Evolutionary conservation across 768 basidiomycete species (phyloP).

Genomic region (Tricholoma matsutake): DNA sequence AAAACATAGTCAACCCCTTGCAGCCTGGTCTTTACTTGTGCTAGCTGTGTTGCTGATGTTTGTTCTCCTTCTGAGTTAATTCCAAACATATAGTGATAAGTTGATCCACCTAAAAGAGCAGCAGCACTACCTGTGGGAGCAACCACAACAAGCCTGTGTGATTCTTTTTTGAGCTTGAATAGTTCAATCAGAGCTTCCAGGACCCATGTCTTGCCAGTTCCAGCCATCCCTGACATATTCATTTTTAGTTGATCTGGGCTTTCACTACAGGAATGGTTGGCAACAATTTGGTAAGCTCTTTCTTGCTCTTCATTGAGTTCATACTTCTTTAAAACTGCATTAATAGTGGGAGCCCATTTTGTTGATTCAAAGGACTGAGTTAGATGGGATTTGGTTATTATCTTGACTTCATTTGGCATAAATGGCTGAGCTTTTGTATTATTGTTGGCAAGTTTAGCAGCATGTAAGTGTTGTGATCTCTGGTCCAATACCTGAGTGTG

Average conservation of each 20-base stretch:
- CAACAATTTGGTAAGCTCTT: slow-evolving; percentile 17
- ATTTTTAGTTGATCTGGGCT: slow-evolving; percentile 20
- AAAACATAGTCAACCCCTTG: slow-evolving; percentile 29
- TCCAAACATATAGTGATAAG: slow-evolving; percentile 20
- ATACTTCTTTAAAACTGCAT: no score
- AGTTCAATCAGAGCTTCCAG: no score
- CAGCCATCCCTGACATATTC: slow-evolving; percentile 16
- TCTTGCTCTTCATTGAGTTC: background rate
- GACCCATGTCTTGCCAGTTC: no score
- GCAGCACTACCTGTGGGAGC: slow-evolving; percentile 28
- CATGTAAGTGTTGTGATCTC: no score
- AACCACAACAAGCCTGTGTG: background rate
- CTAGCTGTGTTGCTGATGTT: no score
- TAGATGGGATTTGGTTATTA: background rate
- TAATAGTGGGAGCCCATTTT: background rate
- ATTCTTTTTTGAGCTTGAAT: no score
- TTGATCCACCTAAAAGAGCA: slow-evolving; percentile 22
- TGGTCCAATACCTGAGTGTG: no score
- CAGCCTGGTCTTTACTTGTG: background rate
- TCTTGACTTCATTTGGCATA: background rate
- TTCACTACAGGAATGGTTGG: slow-evolving; percentile 13
- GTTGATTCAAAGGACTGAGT: background rate
- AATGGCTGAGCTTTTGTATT: no score
- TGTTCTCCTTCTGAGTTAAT: no score
- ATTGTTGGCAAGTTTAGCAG: no score